Evolutionary conservation across 1,284 basidiomycete genomes (phyloP).

Genomic region (Moniliella sp.): DNA sequence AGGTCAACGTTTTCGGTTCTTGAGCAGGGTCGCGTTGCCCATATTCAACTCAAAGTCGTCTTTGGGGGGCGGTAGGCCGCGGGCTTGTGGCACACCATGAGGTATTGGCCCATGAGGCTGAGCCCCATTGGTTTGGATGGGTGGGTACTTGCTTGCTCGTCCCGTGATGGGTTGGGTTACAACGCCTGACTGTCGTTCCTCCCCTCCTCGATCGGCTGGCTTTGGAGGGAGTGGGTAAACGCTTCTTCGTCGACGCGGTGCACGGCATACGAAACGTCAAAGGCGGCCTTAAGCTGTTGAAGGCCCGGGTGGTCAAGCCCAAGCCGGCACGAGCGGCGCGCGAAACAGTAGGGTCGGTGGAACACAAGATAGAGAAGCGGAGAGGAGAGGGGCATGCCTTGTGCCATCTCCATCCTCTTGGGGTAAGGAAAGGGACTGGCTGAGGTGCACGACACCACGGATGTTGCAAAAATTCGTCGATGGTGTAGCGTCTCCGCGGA

Average conservation of each 20-base stretch:
- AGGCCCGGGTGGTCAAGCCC: constrained; percentile 68
- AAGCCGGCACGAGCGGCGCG: too few relatives aligned
- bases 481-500: constrained; percentile 79
- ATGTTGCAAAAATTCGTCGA: constrained; percentile 88
- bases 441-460: constrained; percentile 59
- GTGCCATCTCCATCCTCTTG: too few relatives aligned
- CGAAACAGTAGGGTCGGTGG: too few relatives aligned
- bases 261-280: constrained; percentile 94
- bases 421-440: constrained; percentile 20
- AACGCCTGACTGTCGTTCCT: constrained; percentile 25
- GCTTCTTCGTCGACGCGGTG: constrained; percentile 93
- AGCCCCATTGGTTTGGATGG: too few relatives aligned
- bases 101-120: too few relatives aligned
- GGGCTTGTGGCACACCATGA: too few relatives aligned
- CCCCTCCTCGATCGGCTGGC: constrained; percentile 21
- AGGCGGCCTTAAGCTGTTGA: constrained; percentile 67
- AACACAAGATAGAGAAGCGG: too few relatives aligned
- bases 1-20: too few relatives aligned
- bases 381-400: too few relatives aligned
- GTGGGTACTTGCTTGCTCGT: too few relatives aligned
- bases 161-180: too few relatives aligned
- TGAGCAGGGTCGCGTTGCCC: constrained; percentile 26
- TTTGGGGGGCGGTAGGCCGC: too few relatives aligned
- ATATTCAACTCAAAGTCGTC: constrained; percentile 24
- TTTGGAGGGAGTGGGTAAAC: constrained; percentile 7